Conservation (phyloP, 116 monocot species). For the Dioscorea cayenensis region DNA sequence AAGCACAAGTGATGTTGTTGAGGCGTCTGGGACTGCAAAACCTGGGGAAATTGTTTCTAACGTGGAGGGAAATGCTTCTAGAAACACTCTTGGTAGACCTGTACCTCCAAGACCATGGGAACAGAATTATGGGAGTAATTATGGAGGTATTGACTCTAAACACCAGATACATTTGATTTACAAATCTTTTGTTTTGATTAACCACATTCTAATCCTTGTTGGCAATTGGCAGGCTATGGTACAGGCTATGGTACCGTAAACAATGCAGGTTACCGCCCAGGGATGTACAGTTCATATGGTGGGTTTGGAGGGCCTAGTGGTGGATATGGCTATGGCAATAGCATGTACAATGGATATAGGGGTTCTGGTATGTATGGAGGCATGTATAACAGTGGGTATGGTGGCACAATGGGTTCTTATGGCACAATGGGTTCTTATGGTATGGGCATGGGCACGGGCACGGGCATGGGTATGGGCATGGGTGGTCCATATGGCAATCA, state of each 20-base stretch:
- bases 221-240: conserved; percentile 32
- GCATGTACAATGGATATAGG: conserved; percentile 46
- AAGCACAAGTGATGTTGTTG: conserved; percentile 81
- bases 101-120: conserved; percentile 68
- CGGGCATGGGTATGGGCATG: conserved; percentile 38
- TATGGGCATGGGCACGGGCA: conserved; percentile 13
- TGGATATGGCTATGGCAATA: conserved; percentile 49
- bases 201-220: background rate
- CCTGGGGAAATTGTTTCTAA: conserved; percentile 57
- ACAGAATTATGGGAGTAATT: conserved; percentile 47
- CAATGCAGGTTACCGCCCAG: conserved; percentile 39
- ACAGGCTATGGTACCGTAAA: conserved; percentile 57
- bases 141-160: conserved; percentile 39
- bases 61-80: conserved; percentile 16
- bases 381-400: conserved; percentile 50
- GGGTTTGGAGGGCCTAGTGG: conserved; percentile 50
- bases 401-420: conserved; percentile 55
- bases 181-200: background rate
- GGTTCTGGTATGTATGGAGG: conserved; percentile 52
- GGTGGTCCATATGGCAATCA: conserved; percentile 44
- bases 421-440: conserved; percentile 44
- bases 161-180: background rate
- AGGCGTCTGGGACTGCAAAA: conserved; percentile 88
- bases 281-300: conserved; percentile 57
- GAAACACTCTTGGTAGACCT: conserved; percentile 37